Base-by-base conservation (phyloP, 495 filamentous ascomycete genomes). In the Penicillium cinerascens region DNA sequence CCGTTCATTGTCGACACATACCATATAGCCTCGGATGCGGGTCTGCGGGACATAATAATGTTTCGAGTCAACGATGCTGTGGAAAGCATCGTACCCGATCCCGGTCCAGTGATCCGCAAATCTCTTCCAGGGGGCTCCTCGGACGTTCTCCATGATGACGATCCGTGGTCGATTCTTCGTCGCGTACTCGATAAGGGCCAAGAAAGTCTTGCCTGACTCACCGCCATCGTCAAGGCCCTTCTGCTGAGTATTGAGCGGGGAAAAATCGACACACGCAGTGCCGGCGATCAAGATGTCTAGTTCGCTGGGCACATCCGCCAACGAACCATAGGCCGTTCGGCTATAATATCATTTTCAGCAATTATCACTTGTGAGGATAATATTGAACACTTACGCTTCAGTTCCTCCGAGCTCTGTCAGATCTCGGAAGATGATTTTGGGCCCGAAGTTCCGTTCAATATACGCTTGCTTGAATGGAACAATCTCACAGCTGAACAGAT, bases 11-110 rank as follows among this genome's bases (percentile, higher is more conserved):
- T 88, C 76, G 10, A 90, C 57, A 22, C 82, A 84, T 25, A 90
- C 66, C 64, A 92, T 78, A 59, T 93, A 95, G 5, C 83, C 82
- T 39, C 90, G 78, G 27, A 74, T 73, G 1, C 90, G 74, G 5
- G 90, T 95, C 35, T 95, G 90, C 0, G 90, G 90, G 2, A 95
- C 70, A 42, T 90, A 91, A 60, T 79, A 92, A 0, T 87, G 59
- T 61, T 92, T 93, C 2, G 84, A 86, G 57, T 95, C 88, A 0
- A 88, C 59, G 5, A 64, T 52, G 5, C 63, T 26, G 13, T 66
- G 70, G 5, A 55, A 52, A 1, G 77, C 74, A 1, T 72, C 57
- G 60, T 93, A 95, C 13, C 76, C 79, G 18, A 82, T 67, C 4
- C 69, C 63, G 0, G 69, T 55, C 65, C 84, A 83, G 21, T 77